phyloP scores from a whole-genome alignment of 441 rosid species.

The Erodium moschatum region DNA sequence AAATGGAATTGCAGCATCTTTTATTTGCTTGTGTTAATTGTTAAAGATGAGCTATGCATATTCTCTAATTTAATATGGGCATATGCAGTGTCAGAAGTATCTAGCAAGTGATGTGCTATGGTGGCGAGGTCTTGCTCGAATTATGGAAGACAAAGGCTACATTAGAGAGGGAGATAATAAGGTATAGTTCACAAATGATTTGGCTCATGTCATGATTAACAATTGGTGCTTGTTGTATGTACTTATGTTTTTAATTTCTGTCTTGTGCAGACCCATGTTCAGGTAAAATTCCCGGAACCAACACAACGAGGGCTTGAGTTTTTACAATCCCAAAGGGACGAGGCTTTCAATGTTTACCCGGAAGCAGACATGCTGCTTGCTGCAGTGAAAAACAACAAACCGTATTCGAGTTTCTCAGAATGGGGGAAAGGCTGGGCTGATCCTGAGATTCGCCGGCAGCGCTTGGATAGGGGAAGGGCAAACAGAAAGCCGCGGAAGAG shows the following conservation, averaged over 20 bases:
- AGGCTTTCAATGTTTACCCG: constrained; percentile 44
- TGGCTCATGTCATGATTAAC: not conserved
- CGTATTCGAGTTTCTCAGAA: constrained; percentile 45
- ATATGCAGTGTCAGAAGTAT: constrained; percentile 45
- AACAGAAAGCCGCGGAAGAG: constrained; percentile 24
- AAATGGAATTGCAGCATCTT: not conserved
- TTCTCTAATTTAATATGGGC: constrained; percentile 16
- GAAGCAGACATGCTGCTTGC: constrained; percentile 82
- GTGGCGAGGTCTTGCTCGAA: constrained; percentile 88
- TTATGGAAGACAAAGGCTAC: constrained; percentile 64
- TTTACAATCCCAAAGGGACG: constrained; percentile 30
- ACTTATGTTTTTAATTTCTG: not conserved
- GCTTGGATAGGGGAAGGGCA: constrained; percentile 30
- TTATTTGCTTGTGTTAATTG: not conserved
- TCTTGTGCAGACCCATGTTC: constrained; percentile 57
- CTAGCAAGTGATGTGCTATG: constrained; percentile 49
- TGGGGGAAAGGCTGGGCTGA: constrained; percentile 96
- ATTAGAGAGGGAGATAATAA: constrained; percentile 53
- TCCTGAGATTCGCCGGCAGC: constrained; percentile 65
- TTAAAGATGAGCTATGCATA: not conserved
- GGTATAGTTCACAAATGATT: constrained; percentile 29
- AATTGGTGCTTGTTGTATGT: too few species aligned
- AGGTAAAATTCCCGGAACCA: constrained; percentile 50
- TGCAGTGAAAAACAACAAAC: constrained; percentile 18
- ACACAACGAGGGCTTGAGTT: constrained; percentile 51